These are phyloP conservation scores for Eucalyptus albens DNA, from an alignment of 345 rosid genomes.

Conservation along the genomic window DNA sequence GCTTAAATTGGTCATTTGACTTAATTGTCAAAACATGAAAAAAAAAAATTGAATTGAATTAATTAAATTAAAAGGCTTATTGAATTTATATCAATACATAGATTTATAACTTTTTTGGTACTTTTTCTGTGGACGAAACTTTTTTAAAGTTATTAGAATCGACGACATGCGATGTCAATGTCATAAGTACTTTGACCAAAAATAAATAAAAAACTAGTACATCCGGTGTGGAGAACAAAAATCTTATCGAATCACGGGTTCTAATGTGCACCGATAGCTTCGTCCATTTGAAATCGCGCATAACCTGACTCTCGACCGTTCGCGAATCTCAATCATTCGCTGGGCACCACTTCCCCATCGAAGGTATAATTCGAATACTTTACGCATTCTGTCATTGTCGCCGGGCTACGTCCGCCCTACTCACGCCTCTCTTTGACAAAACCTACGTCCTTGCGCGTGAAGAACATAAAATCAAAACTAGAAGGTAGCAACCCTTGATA, in stretches of 20 bases:
- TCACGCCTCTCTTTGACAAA: neutral
- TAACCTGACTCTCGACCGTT: neutral
- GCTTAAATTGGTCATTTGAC: too few relatives aligned
- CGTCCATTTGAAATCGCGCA: neutral
- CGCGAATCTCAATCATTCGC: neutral
- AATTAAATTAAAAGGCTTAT: accelerated
- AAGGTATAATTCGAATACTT: neutral
- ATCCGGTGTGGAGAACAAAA: neutral
- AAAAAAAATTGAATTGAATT: too few relatives aligned
- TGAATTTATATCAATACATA: accelerated
- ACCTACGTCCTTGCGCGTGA: neutral
- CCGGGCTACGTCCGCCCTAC: neutral
- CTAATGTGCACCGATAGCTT: neutral
- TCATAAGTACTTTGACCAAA: neutral
- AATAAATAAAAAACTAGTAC: neutral
- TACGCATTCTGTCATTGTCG: neutral
- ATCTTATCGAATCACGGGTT: neutral
- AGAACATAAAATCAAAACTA: neutral
- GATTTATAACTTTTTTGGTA: too few relatives aligned
- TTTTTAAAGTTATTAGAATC: neutral
- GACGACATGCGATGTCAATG: neutral
- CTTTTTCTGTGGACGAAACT: accelerated
- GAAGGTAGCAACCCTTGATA: neutral
- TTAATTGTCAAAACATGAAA: too few relatives aligned
- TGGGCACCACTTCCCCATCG: neutral